These are phyloP conservation scores for Aspergillus taichungensis DNA, from an alignment of 495 filamentous ascomycete species.

Conservation along the genomic window DNA sequence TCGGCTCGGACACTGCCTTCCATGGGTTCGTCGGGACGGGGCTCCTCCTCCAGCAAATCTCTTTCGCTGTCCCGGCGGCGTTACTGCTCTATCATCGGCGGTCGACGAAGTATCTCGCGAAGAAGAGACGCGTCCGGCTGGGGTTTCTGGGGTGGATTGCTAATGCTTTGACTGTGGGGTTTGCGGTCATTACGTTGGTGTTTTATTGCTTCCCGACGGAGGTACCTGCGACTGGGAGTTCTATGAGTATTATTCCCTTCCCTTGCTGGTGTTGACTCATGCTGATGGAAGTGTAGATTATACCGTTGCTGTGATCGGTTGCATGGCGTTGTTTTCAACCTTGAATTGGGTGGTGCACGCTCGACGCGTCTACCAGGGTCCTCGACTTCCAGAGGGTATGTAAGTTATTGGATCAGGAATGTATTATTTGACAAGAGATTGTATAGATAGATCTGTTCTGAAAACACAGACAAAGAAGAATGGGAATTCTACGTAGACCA, in stretches of 20 bases:
- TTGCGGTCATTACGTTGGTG: conserved; percentile 7
- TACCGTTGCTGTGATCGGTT: conserved; percentile 2
- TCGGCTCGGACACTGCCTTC: conserved; percentile 17
- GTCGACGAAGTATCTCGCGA: conserved; percentile 1
- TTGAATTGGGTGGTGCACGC: conserved; percentile 9
- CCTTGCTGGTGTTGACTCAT: neutral
- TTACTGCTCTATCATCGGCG: conserved; percentile 9
- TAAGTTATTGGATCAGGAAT: neutral
- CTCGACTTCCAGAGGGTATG: conserved; percentile 3
- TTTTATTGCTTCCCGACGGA: conserved; percentile 14
- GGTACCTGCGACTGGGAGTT: conserved; percentile 6
- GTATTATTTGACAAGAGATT: no score
- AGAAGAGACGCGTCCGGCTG: conserved; percentile 1
- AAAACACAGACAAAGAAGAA: no score
- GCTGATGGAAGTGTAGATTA: conserved; percentile 1
- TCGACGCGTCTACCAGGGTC: conserved; percentile 5
- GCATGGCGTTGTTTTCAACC: conserved; percentile 4
- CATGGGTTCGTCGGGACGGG: conserved; percentile 14
- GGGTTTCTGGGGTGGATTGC: conserved; percentile 9
- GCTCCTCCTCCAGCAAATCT: conserved; percentile 11
- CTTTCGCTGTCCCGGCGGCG: conserved; percentile 10
- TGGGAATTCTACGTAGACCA: no score
- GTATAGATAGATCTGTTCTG: no score
- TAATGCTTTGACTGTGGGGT: conserved; percentile 8
- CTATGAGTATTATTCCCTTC: conserved; percentile 8